Evolutionary conservation across 805 yeast species (phyloP).

Genomic region (Trichomonascus vanleenenianus): DNA sequence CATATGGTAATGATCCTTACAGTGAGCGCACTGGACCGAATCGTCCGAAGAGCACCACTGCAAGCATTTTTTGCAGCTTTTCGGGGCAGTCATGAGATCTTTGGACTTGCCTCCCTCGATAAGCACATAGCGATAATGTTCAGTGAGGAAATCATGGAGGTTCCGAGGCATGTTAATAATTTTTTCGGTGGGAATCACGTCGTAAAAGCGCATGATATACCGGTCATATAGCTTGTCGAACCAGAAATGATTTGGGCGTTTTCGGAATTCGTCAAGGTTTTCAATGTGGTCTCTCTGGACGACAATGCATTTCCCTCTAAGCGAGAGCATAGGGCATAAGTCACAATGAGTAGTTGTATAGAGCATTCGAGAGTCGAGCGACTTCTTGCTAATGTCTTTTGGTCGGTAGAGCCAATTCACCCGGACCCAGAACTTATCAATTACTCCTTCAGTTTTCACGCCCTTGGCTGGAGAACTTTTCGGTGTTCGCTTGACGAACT

Average conservation of each 20-base stretch:
- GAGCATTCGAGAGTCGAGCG: constrained; percentile 64
- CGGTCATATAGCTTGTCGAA: constrained; percentile 81
- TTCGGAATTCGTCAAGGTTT: constrained; percentile 47
- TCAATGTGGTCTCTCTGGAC: constrained; percentile 59
- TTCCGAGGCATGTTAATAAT: constrained; percentile 50
- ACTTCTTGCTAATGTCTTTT: constrained; percentile 63
- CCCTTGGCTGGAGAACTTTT: background rate
- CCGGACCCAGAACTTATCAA: constrained; percentile 49
- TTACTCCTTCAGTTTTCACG: constrained; percentile 30
- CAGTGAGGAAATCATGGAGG: constrained; percentile 53
- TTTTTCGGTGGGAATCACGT: constrained; percentile 56
- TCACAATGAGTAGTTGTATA: constrained; percentile 85
- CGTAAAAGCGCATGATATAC: constrained; percentile 76
- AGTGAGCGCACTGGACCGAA: constrained; percentile 73
- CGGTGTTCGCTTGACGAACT: constrained; percentile 38
- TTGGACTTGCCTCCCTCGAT: constrained; percentile 62
- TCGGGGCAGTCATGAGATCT: constrained; percentile 54
- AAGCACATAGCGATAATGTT: constrained; percentile 65
- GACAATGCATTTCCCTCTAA: constrained; percentile 69
- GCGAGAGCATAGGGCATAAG: constrained; percentile 65
- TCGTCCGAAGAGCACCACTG: constrained; percentile 77
- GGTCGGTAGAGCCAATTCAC: constrained; percentile 93
- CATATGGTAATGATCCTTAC: constrained; percentile 66
- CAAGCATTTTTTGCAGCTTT: constrained; percentile 66
- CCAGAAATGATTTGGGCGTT: constrained; percentile 65